phyloP scores from a whole-genome alignment of 2,329 filamentous ascomycete species.

The Mariannaea sp. region DNA sequence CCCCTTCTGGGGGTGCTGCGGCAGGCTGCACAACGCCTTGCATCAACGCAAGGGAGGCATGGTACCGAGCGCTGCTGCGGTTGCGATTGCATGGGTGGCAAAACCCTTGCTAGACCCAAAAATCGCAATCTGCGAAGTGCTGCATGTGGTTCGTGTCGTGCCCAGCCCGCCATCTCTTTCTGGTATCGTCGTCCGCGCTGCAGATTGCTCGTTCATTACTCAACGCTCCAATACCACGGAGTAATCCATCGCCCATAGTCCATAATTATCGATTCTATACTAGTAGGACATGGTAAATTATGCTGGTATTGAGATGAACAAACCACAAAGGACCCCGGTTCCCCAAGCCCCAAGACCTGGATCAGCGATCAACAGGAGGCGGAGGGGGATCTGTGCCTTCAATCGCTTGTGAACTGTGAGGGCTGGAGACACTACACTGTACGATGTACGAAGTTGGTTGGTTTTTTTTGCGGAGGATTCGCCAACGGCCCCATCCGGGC shows the following conservation, averaged over 20 bases:
- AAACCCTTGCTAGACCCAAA: slow-evolving; percentile 3
- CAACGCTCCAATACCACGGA: no score
- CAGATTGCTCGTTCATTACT: slow-evolving; percentile 11
- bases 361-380: slow-evolving; percentile 19
- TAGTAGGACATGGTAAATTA: no score
- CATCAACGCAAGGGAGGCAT: background rate
- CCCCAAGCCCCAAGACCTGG: background rate
- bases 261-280: slow-evolving; percentile 19
- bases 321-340: background rate
- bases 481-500: no score
- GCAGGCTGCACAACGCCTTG: background rate
- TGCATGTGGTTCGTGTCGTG: slow-evolving; percentile 24
- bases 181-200: slow-evolving; percentile 21
- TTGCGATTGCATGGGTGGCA: background rate
- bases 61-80: no score
- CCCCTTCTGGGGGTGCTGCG: no score
- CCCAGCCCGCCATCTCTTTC: slow-evolving; percentile 14
- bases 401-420: background rate
- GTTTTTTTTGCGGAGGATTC: no score
- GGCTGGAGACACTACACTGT: background rate
- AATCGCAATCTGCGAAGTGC: slow-evolving; percentile 27
- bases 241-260: no score
- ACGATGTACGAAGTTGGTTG: no score
- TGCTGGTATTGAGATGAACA: slow-evolving; percentile 14
- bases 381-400: slow-evolving; percentile 1